These are phyloP conservation scores for Claviceps purpurea DNA, from an alignment of 2,329 filamentous ascomycete species.

Conservation along the genomic window DNA sequence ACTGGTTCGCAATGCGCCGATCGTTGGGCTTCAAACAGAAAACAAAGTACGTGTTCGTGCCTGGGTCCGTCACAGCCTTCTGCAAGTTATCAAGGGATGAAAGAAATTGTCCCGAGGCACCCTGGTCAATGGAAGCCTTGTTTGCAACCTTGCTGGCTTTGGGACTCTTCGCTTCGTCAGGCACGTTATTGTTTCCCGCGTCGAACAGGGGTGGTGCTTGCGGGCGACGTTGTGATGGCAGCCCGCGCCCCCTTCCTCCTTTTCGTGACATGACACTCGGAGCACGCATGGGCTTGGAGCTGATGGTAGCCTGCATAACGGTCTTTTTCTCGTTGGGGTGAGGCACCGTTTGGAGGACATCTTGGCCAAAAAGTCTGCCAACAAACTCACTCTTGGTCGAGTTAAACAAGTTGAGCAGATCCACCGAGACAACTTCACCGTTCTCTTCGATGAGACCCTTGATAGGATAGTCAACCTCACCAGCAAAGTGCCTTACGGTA, in stretches of 20 bases:
- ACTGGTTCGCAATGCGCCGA: conserved; percentile 92
- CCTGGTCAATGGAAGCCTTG: conserved; percentile 46
- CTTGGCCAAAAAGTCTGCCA: conserved; percentile 84
- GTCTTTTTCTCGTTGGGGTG: conserved; percentile 83
- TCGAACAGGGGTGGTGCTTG: conserved; percentile 20
- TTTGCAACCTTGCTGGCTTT: conserved; percentile 15
- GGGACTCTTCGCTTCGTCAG: conserved; percentile 27
- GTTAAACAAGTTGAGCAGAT: conserved; percentile 87
- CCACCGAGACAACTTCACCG: conserved; percentile 86
- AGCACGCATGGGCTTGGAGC: conserved; percentile 83
- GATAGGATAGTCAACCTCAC: conserved; percentile 88
- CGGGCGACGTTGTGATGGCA: conserved; percentile 24
- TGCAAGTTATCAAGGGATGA: conserved; percentile 81
- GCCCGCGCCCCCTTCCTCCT: conserved; percentile 31
- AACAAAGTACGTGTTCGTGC: conserved; percentile 88
- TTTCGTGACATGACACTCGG: conserved; percentile 86
- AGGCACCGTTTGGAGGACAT: conserved; percentile 81
- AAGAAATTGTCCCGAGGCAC: conserved; percentile 85
- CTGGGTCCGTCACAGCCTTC: conserved; percentile 66
- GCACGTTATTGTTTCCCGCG: conserved; percentile 22
- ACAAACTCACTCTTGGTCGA: conserved; percentile 83
- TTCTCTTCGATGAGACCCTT: conserved; percentile 87
- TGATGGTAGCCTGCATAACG: conserved; percentile 91
- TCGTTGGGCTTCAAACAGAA: conserved; percentile 98
- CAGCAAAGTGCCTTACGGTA: conserved; percentile 88